Conservation (phyloP, 768 basidiomycete species). For the Boletus subcaerulescens region DNA sequence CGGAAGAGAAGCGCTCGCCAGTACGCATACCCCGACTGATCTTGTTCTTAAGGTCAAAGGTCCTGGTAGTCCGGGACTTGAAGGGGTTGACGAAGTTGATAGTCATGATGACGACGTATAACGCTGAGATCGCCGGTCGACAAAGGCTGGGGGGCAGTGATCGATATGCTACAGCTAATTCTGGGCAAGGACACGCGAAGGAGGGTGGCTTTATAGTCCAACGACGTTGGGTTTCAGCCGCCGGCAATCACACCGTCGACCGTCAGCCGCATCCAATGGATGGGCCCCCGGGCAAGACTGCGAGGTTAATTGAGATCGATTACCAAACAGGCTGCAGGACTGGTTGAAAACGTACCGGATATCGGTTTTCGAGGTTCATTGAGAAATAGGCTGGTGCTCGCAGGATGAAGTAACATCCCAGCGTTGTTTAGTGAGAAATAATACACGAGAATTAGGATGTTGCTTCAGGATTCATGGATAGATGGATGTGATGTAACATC, state of each 20-base stretch:
- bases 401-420: not conserved
- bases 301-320: not conserved
- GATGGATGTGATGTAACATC: too few species aligned
- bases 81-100: slow-evolving; percentile 10
- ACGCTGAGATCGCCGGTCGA: slow-evolving; percentile 1
- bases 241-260: slow-evolving; percentile 2
- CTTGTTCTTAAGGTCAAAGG: slow-evolving; percentile 5
- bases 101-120: slow-evolving; percentile 10
- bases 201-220: slow-evolving; percentile 9
- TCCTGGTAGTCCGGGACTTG: slow-evolving; percentile 9
- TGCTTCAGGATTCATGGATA: too few species aligned
- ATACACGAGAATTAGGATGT: too few species aligned
- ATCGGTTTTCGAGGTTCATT: not conserved
- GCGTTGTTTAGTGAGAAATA: not conserved
- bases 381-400: not conserved
- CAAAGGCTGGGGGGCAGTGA: not conserved
- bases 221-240: slow-evolving; percentile 3
- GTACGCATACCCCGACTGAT: not conserved
- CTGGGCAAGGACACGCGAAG: not conserved
- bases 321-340: not conserved
- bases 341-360: slow-evolving; percentile 3
- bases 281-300: not conserved
- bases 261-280: slow-evolving; percentile 10
- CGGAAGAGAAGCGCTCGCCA: not conserved
- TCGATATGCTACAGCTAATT: slow-evolving; percentile 1